Evolutionary conservation across 768 basidiomycete species (phyloP), one percentile per base, ranked within the genome.

Genomic region (Panaeolus cyanescens): DNA sequence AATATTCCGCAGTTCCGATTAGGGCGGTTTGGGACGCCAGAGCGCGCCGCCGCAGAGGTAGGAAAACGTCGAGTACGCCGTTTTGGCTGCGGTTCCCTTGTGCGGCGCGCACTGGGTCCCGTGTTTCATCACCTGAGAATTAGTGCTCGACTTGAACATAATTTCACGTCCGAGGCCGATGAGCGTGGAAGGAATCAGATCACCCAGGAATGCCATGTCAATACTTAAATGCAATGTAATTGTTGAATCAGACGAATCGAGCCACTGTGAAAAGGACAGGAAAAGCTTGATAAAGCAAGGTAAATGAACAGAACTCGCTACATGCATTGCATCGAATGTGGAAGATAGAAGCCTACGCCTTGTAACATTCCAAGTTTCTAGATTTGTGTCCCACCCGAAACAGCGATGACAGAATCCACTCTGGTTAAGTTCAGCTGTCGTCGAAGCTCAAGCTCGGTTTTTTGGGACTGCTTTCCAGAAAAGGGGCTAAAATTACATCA

Each of bases 401-500:
- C 45, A 50, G 45, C 45, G 45, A 50, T 50, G 45, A 50, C 45
- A 50, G 45, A 50, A 22, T 13, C 12, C 45, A 50, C 45, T 50
- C 45, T 50, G 45, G 45, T 50, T 50, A 50, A 50, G 45, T 28
- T 50, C 25, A 15, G 5, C 45, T 28, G n/a, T n/a, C 30, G 22
- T 28, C 30, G 13, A 28, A 50, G 45, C 7, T 50, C n/a, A 50
- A 50, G 45, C 45, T 50, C 45, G 25, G 12, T 42, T 7, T 7
- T 28, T 50, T 50, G 22, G 45, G 19, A 50, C 10, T 13, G 45
- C 45, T 28, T 25, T 50, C 28, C 25, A 50, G 45, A 50, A 50
- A 25, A 50, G 45, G 45, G 45, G 45, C 45, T 50, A 28, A 20
- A 50, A 50, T 50, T 50, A 50, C 45, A 50, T 50, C 45, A 50